Evolutionary conservation across 805 yeast genomes (phyloP).

Genomic region (Saturnispora sekii): DNA sequence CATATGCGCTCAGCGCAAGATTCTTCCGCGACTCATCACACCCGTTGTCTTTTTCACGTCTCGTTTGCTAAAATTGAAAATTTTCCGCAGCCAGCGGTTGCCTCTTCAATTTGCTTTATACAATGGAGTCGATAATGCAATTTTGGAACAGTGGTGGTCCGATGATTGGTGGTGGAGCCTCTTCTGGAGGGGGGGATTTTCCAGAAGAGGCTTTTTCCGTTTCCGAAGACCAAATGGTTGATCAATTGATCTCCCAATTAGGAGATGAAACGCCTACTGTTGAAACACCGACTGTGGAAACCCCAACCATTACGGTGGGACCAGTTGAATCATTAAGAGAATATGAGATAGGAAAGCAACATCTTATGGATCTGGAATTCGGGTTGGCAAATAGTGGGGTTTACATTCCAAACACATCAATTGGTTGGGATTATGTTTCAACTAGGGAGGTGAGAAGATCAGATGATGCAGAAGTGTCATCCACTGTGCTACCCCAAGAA

Average conservation of each 20-base stretch:
- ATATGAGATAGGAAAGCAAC: slow-evolving; percentile 39
- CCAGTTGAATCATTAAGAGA: slow-evolving; percentile 20
- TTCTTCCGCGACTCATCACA: no score
- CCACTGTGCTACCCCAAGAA: slow-evolving; percentile 22
- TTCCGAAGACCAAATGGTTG: neutral
- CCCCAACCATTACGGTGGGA: slow-evolving; percentile 3
- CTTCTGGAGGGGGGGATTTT: neutral
- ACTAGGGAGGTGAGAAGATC: slow-evolving; percentile 8
- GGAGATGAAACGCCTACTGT: neutral
- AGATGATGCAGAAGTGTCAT: slow-evolving; percentile 20
- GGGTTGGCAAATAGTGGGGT: slow-evolving; percentile 26
- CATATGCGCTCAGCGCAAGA: no score
- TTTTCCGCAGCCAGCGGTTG: no score
- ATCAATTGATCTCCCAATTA: neutral
- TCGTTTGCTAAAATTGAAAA: no score
- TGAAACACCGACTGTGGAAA: slow-evolving; percentile 2
- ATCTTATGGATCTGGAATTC: slow-evolving; percentile 43
- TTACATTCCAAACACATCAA: slow-evolving; percentile 24
- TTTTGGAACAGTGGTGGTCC: neutral
- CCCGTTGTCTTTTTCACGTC: no score
- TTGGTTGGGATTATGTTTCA: slow-evolving; percentile 10
- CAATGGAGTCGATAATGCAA: slow-evolving; percentile 1
- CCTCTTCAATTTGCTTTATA: neutral
- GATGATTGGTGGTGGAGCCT: neutral
- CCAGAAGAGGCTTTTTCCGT: neutral